Evolutionary conservation across 768 basidiomycete genomes (phyloP).

Genomic region (Leucocoprinus sp.): DNA sequence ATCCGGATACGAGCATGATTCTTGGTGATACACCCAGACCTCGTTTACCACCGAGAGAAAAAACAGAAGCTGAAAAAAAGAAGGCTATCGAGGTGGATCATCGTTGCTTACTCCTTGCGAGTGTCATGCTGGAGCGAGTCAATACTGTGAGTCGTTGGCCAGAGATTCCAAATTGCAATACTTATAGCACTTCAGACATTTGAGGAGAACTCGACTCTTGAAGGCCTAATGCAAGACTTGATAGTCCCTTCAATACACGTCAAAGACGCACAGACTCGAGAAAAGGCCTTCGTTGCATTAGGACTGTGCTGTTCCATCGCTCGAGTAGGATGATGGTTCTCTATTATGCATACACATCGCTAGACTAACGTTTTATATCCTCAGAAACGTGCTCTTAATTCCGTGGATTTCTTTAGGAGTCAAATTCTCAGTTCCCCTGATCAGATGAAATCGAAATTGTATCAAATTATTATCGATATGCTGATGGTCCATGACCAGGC

Average conservation of each 20-base stretch:
- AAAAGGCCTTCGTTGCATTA: slow-evolving; percentile 72
- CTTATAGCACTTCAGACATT: slow-evolving; percentile 42
- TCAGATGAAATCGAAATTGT: slow-evolving; percentile 67
- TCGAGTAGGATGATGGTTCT: slow-evolving; percentile 38
- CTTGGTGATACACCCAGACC: slow-evolving; percentile 18
- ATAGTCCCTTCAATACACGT: slow-evolving; percentile 87
- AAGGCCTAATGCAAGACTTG: slow-evolving; percentile 75
- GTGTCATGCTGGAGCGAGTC: slow-evolving; percentile 84
- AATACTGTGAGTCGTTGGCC: slow-evolving; percentile 60
- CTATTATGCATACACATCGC: no score
- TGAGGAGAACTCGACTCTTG: slow-evolving; percentile 71
- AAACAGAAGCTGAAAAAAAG: slow-evolving; percentile 50
- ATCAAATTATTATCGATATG: slow-evolving; percentile 80
- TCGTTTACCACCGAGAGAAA: slow-evolving; percentile 24
- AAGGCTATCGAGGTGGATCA: slow-evolving; percentile 36
- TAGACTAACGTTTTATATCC: neutral
- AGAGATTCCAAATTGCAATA: neutral
- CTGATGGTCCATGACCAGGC: slow-evolving; percentile 84
- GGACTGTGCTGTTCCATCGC: slow-evolving; percentile 86
- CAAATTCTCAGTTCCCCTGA: slow-evolving; percentile 75
- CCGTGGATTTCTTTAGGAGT: slow-evolving; percentile 78
- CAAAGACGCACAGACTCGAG: slow-evolving; percentile 75
- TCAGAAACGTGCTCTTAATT: slow-evolving; percentile 52
- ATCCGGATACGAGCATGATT: slow-evolving; percentile 20
- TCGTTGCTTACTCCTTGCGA: slow-evolving; percentile 75